Percentiles rank a stretch among this genome's conserved stretches.
These are phyloP conservation scores for Trichomonascaceae sp. DNA, from an alignment of 1,139 yeast genomes.

Conservation along the genomic window DNA sequence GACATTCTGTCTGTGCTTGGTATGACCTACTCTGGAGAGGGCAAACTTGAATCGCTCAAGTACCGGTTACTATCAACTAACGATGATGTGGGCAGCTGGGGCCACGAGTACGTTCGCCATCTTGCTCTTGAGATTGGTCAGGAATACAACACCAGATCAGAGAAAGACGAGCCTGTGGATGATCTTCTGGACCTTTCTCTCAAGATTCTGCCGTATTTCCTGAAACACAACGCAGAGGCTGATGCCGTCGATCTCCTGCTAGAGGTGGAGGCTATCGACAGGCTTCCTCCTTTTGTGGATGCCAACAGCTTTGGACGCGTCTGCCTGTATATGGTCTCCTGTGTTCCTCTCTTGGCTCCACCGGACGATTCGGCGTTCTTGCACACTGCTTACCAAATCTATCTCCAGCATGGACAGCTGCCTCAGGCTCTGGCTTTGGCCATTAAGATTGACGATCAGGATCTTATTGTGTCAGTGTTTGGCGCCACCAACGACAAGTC, in stretches of 20 bases:
- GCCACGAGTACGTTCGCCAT: conserved; percentile 95
- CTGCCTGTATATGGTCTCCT: conserved; percentile 86
- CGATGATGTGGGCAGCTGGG: conserved; percentile 75
- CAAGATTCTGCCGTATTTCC: conserved; percentile 76
- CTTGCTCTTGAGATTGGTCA: conserved; percentile 91
- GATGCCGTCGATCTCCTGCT: conserved; percentile 91
- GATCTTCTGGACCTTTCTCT: conserved; percentile 54
- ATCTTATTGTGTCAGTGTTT: conserved; percentile 66
- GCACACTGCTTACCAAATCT: conserved; percentile 82
- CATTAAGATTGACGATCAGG: conserved; percentile 73
- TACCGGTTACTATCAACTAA: conserved; percentile 54
- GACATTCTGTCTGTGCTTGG: conserved; percentile 88
- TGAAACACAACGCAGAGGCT: conserved; percentile 94
- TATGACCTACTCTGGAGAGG: conserved; percentile 86
- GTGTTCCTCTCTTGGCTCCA: conserved; percentile 90
- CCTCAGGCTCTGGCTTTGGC: conserved; percentile 89
- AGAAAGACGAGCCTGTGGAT: conserved; percentile 27
- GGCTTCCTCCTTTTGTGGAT: conserved; percentile 73
- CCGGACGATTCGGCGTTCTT: conserved; percentile 85
- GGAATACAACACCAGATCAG: conserved; percentile 57
- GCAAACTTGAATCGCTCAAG: conserved; percentile 66
- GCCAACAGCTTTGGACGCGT: conserved; percentile 76
- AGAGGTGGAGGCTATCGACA: conserved; percentile 80
- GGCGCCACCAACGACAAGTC: conserved; percentile 56
- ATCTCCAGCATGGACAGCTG: conserved; percentile 62